phyloP scores from a whole-genome alignment of 345 rosid genomes.

The Brassica juncea region DNA sequence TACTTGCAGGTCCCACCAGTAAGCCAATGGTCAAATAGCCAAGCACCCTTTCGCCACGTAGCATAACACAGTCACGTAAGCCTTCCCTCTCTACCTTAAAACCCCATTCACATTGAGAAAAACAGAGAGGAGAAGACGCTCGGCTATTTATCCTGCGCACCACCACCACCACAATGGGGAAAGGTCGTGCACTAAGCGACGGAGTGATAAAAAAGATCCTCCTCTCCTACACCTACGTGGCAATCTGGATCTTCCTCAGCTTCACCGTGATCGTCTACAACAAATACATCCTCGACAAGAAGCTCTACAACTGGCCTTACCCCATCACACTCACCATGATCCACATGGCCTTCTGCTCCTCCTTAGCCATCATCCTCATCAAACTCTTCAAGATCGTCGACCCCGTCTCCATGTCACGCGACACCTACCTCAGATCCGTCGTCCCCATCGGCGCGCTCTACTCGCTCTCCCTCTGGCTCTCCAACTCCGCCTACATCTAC shows the following conservation, averaged over 20 bases:
- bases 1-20: too few species aligned
- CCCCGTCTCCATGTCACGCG: too few species aligned
- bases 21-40: too few species aligned
- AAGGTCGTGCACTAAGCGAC: conserved; percentile 76
- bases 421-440: too few species aligned
- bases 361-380: conserved; percentile 80
- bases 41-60: too few species aligned
- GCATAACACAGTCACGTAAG: too few species aligned
- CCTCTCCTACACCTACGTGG: conserved; percentile 91
- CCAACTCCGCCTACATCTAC: too few species aligned
- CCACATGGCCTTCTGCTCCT: conserved; percentile 89
- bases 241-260: conserved; percentile 94
- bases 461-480: too few species aligned
- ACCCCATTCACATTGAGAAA: too few species aligned
- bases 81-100: too few species aligned
- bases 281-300: conserved; percentile 25
- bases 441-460: too few species aligned
- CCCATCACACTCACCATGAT: conserved; percentile 95
- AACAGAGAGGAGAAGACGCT: too few species aligned
- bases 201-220: conserved; percentile 77
- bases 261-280: conserved; percentile 46
- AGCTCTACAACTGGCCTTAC: conserved; percentile 96
- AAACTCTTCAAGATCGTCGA: conserved; percentile 59
- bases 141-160: conserved; percentile 13
- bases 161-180: conserved; percentile 54